Base-by-base conservation (phyloP, 768 basidiomycete species). In the Mycena alexandri region DNA sequence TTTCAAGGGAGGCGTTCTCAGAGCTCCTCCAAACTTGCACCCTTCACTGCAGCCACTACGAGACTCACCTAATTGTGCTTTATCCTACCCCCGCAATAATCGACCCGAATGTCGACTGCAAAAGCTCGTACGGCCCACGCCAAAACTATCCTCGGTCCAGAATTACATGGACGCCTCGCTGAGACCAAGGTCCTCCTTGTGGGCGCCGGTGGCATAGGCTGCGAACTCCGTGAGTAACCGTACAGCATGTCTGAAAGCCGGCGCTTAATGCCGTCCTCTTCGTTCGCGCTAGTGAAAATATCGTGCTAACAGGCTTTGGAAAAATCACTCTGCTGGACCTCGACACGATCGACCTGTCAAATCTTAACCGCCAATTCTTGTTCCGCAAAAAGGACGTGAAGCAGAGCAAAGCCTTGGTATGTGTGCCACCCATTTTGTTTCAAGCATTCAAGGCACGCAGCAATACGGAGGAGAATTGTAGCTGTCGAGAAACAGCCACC, bases 331-430 rank as follows among this genome's bases (percentile, higher is more conserved):
- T 98, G 55, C 85, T 99, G 65, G 97, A 99, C 80, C 85, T 99
- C 69, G 97, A 99, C 80, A 99, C 97, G 21, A 99, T 99, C 77
- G 97, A 99, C 84, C 85, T 99, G 47, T 97, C 95, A 54, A 99
- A 99, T 77, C 83, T 99, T 58, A 99, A 99, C 75, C 88, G 97
- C 22, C 97, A 99, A 74, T 99, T 99, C 78, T 83, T 99, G 44
- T 99, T 99, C 81, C 87, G 88, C 69, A 99, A 98, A 81, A 97
- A 97, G 75, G 96, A 99, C 74, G 93, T 99, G 61, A 98, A 98
- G 76, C 93, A 98, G 75, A 92, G 96, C 73, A 99, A 99, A 82
- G 93, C 97, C 2, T 75, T 96, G 80, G 96, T 95, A 65, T 47
- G 96, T 95, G 65, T 53, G 89, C 73, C 43, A 38, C 55, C 42